Evolutionary conservation across 2,329 filamentous ascomycete genomes (phyloP), one percentile per base, ranked within the genome.

Genomic region (Xylaria sp.): DNA sequence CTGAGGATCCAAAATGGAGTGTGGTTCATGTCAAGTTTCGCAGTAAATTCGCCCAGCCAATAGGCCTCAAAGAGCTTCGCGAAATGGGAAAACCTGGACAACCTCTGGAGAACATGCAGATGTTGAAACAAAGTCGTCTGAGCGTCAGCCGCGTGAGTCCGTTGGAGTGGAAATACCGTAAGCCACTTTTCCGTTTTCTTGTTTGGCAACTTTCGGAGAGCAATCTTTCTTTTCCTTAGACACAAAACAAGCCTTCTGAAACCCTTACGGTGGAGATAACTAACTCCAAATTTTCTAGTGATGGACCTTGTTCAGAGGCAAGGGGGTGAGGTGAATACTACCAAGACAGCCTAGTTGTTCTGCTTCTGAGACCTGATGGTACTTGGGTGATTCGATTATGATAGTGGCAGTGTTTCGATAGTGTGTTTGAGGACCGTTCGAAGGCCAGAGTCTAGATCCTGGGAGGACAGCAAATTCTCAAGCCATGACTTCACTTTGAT

Each of bases 1-100:
- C 87, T 63, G 84, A 88, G 1, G 87, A 90, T 59, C 92, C 91
- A 0, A 93, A 90, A 75, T 99, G 96, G 96, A 93, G 90, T 62
- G 87, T 96, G 20, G 96, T 98, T 1, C 92, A 97, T 69, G 95
- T 98, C 57, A 87, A 90, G 75, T 97, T 97, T 78, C 89, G 92
- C 66, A 90, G 89, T 78, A 97, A 97, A 80, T 94, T 98, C 74
- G 83, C 85, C 1, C 85, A 89, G 15, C 87, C 89, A 0, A 87
- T 98, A 65, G 86, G 86, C 5, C 85, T 97, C 60, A 87, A 88
- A 70, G 89, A 93, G 72, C 85, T 97, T 53, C 90, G 92, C 63
- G 86, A 87, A 42, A 84, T 91, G 75, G 88, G 88, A 6, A 83
- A 84, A 48, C 77, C 79, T 0, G 86, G 85, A 0, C 81, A 87